phyloP scores from a whole-genome alignment of 345 rosid species.

The Theobroma cacao region DNA sequence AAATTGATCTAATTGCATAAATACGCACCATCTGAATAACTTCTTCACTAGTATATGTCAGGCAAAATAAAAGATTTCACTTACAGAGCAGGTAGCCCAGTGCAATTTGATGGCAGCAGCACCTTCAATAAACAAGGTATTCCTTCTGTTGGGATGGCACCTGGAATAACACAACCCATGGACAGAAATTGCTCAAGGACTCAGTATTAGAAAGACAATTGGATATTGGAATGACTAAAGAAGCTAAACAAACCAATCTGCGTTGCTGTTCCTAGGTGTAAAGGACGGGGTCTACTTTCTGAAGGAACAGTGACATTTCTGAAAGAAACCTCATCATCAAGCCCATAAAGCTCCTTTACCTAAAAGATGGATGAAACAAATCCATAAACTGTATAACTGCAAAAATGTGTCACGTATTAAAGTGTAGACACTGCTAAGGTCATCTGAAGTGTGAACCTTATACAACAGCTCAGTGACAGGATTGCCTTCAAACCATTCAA shows the following conservation, averaged over 20 bases:
- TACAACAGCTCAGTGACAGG: slow-evolving; percentile 58
- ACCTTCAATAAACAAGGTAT: slow-evolving; percentile 95
- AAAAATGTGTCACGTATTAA: background rate
- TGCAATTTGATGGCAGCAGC: slow-evolving; percentile 81
- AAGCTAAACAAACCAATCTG: slow-evolving; percentile 71
- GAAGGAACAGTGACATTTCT: slow-evolving; percentile 76
- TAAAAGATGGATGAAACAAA: slow-evolving; percentile 19
- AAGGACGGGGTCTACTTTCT: slow-evolving; percentile 75
- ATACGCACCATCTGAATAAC: background rate
- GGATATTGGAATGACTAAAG: slow-evolving; percentile 1
- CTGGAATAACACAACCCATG: slow-evolving; percentile 31
- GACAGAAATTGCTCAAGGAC: slow-evolving; percentile 8
- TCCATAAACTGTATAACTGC: slow-evolving; percentile 1
- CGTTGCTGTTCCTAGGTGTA: slow-evolving; percentile 91
- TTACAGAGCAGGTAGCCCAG: slow-evolving; percentile 76
- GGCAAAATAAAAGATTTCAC: slow-evolving; percentile 22
- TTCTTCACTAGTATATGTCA: background rate
- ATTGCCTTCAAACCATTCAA: slow-evolving; percentile 92
- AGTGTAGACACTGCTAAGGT: background rate
- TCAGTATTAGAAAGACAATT: slow-evolving; percentile 5
- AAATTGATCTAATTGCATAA: background rate
- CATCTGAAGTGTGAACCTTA: slow-evolving; percentile 41
- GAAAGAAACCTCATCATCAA: slow-evolving; percentile 63
- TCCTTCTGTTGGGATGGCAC: slow-evolving; percentile 93
- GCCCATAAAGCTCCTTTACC: slow-evolving; percentile 97